phyloP scores from a whole-genome alignment of 495 filamentous ascomycete genomes.

The Neurospora sp. region DNA sequence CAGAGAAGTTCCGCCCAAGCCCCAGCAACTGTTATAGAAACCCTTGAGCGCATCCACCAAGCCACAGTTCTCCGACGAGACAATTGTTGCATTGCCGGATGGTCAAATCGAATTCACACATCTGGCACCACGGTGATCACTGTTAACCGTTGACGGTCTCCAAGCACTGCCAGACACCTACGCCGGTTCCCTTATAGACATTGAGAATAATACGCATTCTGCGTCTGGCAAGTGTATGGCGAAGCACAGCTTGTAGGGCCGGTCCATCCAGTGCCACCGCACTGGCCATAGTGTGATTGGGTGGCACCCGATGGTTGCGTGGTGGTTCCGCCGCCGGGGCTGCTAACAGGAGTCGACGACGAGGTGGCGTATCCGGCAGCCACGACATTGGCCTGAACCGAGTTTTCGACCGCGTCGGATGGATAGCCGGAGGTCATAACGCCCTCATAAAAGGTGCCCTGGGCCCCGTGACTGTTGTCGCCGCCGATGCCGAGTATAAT shows the following conservation, averaged over 20 bases:
- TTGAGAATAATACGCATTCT: conserved; percentile 34
- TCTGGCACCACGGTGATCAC: neutral
- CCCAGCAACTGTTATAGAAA: neutral
- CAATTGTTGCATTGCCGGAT: too few species aligned
- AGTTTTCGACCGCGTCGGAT: conserved; percentile 31
- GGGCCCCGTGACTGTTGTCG: conserved; percentile 15
- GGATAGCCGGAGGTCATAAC: neutral
- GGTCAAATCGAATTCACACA: too few species aligned
- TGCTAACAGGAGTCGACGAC: conserved; percentile 16
- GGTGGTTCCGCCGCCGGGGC: conserved; percentile 19
- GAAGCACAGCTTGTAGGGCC: conserved; percentile 30
- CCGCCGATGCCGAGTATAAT: conserved; percentile 15
- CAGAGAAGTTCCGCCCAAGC: neutral
- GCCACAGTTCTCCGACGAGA: neutral
- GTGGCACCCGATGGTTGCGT: conserved; percentile 4
- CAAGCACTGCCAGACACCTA: neutral
- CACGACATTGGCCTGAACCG: conserved; percentile 49
- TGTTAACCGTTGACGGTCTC: too few species aligned
- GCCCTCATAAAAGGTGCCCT: neutral
- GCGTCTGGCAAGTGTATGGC: conserved; percentile 28
- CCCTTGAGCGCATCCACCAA: too few species aligned
- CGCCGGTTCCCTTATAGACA: conserved; percentile 11
- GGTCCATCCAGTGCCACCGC: conserved; percentile 29
- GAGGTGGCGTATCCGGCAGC: conserved; percentile 10
- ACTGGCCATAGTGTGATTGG: conserved; percentile 30